phyloP scores from a whole-genome alignment of 768 basidiomycete species.

The Naganishia friedmannii region DNA sequence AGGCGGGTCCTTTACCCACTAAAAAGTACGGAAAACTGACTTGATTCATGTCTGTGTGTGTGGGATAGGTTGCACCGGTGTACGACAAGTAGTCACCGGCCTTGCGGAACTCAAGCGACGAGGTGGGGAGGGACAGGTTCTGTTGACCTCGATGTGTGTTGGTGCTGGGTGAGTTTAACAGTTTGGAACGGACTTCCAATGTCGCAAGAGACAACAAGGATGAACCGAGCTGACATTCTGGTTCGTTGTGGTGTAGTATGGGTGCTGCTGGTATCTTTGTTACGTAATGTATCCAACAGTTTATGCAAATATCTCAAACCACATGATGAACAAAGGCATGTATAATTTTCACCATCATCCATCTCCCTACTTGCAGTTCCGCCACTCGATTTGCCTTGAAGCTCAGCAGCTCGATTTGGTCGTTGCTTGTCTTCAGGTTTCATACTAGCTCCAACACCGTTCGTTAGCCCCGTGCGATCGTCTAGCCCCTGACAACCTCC shows the following conservation, averaged over 20 bases:
- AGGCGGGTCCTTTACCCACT: too few relatives aligned
- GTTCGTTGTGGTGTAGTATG: constrained; percentile 60
- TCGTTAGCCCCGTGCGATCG: too few relatives aligned
- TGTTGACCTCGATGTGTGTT: constrained; percentile 88
- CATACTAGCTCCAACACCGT: too few relatives aligned
- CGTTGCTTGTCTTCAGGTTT: too few relatives aligned
- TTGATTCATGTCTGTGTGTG: too few relatives aligned
- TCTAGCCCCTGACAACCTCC: neutral
- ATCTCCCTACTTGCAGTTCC: too few relatives aligned
- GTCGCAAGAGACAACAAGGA: too few relatives aligned
- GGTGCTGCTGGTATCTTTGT: constrained; percentile 78
- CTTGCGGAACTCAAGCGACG: constrained; percentile 56
- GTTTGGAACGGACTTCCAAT: too few relatives aligned
- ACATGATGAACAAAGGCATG: neutral
- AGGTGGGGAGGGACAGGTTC: constrained; percentile 54
- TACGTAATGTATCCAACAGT: constrained; percentile 32
- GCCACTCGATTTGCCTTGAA: too few relatives aligned
- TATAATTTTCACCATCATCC: neutral
- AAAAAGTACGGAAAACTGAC: too few relatives aligned
- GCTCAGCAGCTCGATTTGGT: too few relatives aligned
- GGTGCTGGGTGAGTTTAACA: constrained; percentile 36
- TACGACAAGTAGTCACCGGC: constrained; percentile 78
- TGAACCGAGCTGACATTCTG: too few relatives aligned
- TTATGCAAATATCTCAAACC: neutral
- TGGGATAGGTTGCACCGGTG: constrained; percentile 63